Conservation (phyloP, 169 alveolate genomes). For the Plasmodium chabaudi region DNA sequence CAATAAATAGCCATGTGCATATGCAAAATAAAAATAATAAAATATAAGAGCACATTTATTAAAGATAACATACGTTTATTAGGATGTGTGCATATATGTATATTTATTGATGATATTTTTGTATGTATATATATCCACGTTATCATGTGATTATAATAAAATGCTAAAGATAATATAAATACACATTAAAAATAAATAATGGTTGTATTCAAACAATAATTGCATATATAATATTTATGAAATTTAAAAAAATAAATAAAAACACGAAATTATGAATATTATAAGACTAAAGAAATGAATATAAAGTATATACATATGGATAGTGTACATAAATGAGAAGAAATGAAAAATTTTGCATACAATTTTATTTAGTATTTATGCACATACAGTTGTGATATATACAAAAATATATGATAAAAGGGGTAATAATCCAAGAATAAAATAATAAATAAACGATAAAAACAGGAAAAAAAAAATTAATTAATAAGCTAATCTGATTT, state of each 20-base stretch:
- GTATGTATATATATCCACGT: not conserved
- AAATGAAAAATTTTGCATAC: not conserved
- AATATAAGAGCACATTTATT: constrained; percentile 46
- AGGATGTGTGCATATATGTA: constrained; percentile 1
- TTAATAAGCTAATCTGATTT: constrained; percentile 4
- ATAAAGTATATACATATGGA: constrained; percentile 2
- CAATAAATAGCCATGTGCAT: constrained; percentile 2
- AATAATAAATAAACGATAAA: not conserved
- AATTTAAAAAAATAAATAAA: constrained; percentile 58
- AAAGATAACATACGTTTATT: constrained; percentile 12
- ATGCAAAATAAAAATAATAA: constrained; percentile 24
- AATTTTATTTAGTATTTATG: no score
- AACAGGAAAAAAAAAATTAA: not conserved
- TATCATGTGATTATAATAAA: constrained; percentile 6
- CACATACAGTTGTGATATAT: no score
- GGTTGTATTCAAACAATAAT: constrained; percentile 33
- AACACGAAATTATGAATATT: not conserved
- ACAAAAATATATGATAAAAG: no score
- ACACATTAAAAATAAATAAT: constrained; percentile 40
- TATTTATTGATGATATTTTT: no score
- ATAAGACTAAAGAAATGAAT: constrained; percentile 6
- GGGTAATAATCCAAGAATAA: not conserved
- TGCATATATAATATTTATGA: constrained; percentile 17
- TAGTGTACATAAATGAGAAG: constrained; percentile 6
- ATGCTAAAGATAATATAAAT: not conserved